Evolutionary conservation across 805 yeast genomes (phyloP), one percentile per base, ranked within the genome.

Genomic region (Starmerella sp.): DNA sequence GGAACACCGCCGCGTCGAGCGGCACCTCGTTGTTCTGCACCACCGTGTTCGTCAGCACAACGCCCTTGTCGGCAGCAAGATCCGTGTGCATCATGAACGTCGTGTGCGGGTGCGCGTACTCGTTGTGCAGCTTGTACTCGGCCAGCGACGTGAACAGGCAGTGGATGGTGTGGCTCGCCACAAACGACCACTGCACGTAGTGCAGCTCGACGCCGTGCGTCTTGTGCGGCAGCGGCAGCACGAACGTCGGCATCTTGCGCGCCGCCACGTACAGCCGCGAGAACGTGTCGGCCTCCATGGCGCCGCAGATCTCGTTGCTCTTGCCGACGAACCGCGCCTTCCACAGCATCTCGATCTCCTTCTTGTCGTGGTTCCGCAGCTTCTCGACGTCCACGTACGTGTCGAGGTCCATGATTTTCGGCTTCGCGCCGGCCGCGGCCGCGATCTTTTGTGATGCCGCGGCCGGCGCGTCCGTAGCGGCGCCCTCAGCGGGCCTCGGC

Each of bases 81-180:
- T 93, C 96, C 45, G 83, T 80, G 71, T 91, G 97, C 74, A 91
- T 85, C 69, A 82, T 80, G 59, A 93, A 73, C 0, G 96, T 86
- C 0, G 97, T 88, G 69, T 93, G 97, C 0, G 98, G 97, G 66
- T 87, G 83, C 9, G 98, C 96, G 69, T 76, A 93, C 66, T 91
- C 97, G 54, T 79, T 80, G 66, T 91, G 96, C 32, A 89, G 76
- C 68, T 91, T 89, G 70, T 81, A 93, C 70, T 93, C 97, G 1
- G 93, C 90, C 60, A 93, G 76, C 0, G 96, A 82, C 1, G 98
- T 93, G 63, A 93, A 75, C 77, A 93, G 77, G 66, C 95, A 87
- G 71, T 93, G 96, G 1, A 86, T 75, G 2, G 97, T 90, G 43
- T 80, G 63, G 14, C 86, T 83, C 0, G 91, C 95, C 13, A 84